Base-by-base conservation (phyloP, 305 asterid genomes). In the Solanum hybrid region DNA sequence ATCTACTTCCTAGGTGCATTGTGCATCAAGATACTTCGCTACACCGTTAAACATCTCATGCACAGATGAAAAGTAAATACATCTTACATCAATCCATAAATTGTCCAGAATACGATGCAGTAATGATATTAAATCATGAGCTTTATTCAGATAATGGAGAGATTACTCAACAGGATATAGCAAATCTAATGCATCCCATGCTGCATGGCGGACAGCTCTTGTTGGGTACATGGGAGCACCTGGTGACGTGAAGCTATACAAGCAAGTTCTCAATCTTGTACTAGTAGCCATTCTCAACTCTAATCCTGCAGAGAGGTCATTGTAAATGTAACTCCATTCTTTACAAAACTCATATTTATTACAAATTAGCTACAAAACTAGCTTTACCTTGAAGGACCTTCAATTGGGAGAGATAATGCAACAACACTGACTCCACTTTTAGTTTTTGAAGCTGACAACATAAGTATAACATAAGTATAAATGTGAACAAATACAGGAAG, bases 171-270 rank as follows among this genome's bases (percentile, higher is more conserved):
- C 99, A 36, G 98, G 99, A 91, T 96, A 97, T 90, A 97, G 98
- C 92, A 93, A 91, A 90, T 97, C 96, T 84, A 97, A 93, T 46
- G 99, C 93, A 8, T 96, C 96, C 99, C 99, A 97, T 78, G 99
- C 99, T 40, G 99, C 98, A 92, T 96, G 99, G 31, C 99, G 99
- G 89, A 97, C 99, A 90, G 94, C 97, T 95, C 99, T 92, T 51
- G 99, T 97, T 87, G 99, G 99, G 90, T 97, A 97, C 98, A 94
- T 95, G 26, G 98, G 99, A 69, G 97, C 99, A 85, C 99, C 99
- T 12, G 99, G 99, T 80, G 98, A 95, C 35, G 99, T 97, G 93
- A 97, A 97, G 94, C 99, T 97, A 91, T 97, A 97, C 90, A 97
- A 92, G 93, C 99, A 95, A 40, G 98, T 94, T 94, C 94, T 97